Evolutionary conservation across 2,329 filamentous ascomycete species (phyloP), one percentile per base, ranked within the genome.

Genomic region (Talaromyces sp.): DNA sequence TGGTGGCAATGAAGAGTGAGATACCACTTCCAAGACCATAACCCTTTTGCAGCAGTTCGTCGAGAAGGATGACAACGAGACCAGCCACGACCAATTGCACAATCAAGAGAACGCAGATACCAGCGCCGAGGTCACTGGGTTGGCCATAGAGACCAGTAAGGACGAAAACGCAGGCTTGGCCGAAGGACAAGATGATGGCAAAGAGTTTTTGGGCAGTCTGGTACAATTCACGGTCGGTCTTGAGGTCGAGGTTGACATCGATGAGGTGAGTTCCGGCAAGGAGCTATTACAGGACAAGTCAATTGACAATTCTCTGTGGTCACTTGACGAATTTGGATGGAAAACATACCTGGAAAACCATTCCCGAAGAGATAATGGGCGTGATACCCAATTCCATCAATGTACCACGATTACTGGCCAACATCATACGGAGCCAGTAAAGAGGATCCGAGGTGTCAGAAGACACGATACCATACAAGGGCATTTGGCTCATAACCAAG

Each of bases 401-500:
- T 25, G 92, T 96, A 77, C 92, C 92, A 72, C 92, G 87, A 78
- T 99, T 99, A 88, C 91, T 96, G 73, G 94, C 94, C 85, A 97
- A 86, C 87, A 99, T 97, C 93, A 99, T 97, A 78, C 94, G 89
- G 73, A 99, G 84, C 94, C 94, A 99, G 86, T 99, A 99, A 71
- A 99, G 84, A 68, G 94, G 95, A 80, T 99, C 95, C 62, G 94
- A 97, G 69, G 91, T 97, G 79, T 94, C 89, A 71, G 94, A 99
- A 58, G 94, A 99, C 73, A 99, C 95, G 78, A 99, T 99, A 79
- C 94, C 94, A 80, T 99, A 99, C 63, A 94, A 81, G 65, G 94
- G 92, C 94, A 99, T 97, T 81, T 97, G 94, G 81, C 91, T 97
- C 94, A 99, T 99, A 78, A 99, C 91, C 84, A 99, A 81, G 86